Percentiles rank a stretch among this genome's conserved stretches.
These are phyloP conservation scores for Lentinula edodes DNA, from an alignment of 768 basidiomycete species.

Conservation along the genomic window DNA sequence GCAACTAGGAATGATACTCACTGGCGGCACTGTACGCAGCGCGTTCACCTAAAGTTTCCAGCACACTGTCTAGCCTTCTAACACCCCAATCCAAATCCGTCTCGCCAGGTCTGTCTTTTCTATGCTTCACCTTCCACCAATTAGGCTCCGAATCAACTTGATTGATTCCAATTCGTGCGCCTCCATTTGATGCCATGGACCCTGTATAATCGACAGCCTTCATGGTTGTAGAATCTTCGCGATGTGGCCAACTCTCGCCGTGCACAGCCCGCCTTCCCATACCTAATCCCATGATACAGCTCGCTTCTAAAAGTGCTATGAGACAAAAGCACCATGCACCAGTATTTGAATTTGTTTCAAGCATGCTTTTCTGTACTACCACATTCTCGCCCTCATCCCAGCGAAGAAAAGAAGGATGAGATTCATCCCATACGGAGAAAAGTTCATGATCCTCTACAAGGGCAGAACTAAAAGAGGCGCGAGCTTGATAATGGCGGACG, in stretches of 20 bases:
- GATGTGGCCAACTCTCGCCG: background rate
- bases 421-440: conserved; percentile 55
- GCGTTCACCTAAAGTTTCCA: conserved; percentile 42
- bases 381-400: conserved; percentile 65
- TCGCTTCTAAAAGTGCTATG: conserved; percentile 71
- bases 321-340: conserved; percentile 79
- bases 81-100: conserved; percentile 39
- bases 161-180: background rate
- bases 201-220: background rate
- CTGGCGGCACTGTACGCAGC: conserved; percentile 43
- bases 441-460: conserved; percentile 11
- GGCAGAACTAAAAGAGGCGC: background rate
- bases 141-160: background rate
- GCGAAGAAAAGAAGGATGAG: conserved; percentile 65
- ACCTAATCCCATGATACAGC: conserved; percentile 57
- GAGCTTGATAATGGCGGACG: conserved; percentile 12
- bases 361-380: conserved; percentile 65
- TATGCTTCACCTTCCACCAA: background rate
- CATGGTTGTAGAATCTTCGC: background rate
- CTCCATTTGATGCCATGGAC: background rate
- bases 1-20: conserved; percentile 19
- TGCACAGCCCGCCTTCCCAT: conserved; percentile 39
- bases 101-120: conserved; percentile 22
- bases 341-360: conserved; percentile 72
- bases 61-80: conserved; percentile 35